Percentiles rank a stretch among this genome's conserved stretches.
These are phyloP conservation scores for Epicoccum sorghinum DNA, from an alignment of 2,329 filamentous ascomycete genomes.

Conservation along the genomic window DNA sequence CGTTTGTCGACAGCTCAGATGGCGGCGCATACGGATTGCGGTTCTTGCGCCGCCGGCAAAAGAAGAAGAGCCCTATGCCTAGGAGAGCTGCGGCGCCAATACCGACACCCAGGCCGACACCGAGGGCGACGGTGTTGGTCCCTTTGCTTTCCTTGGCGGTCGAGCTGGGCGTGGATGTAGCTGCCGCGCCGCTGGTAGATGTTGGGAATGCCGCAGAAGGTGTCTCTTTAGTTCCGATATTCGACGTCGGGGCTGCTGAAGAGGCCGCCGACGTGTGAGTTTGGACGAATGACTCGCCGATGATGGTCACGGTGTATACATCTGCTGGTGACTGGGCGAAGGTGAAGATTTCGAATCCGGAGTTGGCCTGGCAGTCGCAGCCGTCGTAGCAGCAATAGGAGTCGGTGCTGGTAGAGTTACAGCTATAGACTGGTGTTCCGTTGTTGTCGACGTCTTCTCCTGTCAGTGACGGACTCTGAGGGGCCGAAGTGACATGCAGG, in stretches of 20 bases:
- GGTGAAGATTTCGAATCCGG: slow-evolving; percentile 26
- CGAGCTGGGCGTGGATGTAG: slow-evolving; percentile 1
- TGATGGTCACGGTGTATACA: slow-evolving; percentile 35
- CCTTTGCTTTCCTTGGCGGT: neutral
- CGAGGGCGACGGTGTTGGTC: slow-evolving; percentile 16
- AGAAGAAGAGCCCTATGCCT: slow-evolving; percentile 8
- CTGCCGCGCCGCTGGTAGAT: neutral
- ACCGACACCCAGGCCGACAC: slow-evolving; percentile 15
- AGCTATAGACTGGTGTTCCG: slow-evolving; percentile 33
- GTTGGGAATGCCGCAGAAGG: slow-evolving; percentile 4
- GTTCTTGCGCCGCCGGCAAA: slow-evolving; percentile 5
- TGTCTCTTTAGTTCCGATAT: neutral
- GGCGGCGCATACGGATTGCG: neutral
- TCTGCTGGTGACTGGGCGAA: slow-evolving; percentile 22
- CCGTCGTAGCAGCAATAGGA: slow-evolving; percentile 38
- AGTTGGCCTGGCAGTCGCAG: slow-evolving; percentile 28
- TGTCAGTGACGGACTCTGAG: slow-evolving; percentile 1
- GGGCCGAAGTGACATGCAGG: no score
- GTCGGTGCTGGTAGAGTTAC: slow-evolving; percentile 30
- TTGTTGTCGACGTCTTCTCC: slow-evolving; percentile 28
- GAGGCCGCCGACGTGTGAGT: slow-evolving; percentile 22
- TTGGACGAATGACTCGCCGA: slow-evolving; percentile 31
- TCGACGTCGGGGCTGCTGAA: slow-evolving; percentile 2
- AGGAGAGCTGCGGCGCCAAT: slow-evolving; percentile 12
- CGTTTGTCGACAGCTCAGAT: slow-evolving; percentile 2